Evolutionary conservation across 805 yeast genomes (phyloP).

Genomic region (Teunomyces tritomae): DNA sequence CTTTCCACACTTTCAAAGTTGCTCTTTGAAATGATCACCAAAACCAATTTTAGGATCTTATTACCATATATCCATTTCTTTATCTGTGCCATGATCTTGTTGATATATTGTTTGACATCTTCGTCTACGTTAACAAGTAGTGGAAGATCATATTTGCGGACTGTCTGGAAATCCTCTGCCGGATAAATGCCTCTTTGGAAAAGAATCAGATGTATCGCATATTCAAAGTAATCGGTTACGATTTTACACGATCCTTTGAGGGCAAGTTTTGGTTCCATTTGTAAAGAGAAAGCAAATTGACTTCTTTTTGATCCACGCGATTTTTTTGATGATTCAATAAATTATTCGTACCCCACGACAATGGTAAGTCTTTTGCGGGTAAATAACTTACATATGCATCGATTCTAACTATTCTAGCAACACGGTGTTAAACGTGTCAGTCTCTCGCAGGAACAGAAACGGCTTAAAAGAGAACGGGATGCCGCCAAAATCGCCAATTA

Average conservation of each 20-base stretch:
- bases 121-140: constrained; percentile 71
- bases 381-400: no score
- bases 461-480: constrained; percentile 55
- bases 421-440: constrained; percentile 70
- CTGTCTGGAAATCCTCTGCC: constrained; percentile 74
- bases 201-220: constrained; percentile 73
- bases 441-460: constrained; percentile 54
- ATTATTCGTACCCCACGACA: neutral
- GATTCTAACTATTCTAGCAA: constrained; percentile 30
- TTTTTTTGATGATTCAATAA: neutral
- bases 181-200: constrained; percentile 92
- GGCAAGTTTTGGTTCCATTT: constrained; percentile 43
- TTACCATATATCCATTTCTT: constrained; percentile 71
- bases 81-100: constrained; percentile 61
- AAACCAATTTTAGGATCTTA: constrained; percentile 61
- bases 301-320: neutral
- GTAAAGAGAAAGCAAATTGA: neutral
- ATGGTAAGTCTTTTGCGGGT: neutral
- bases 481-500: constrained; percentile 58
- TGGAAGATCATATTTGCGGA: constrained; percentile 75
- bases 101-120: constrained; percentile 69
- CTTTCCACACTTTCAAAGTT: constrained; percentile 70
- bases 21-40: constrained; percentile 70
- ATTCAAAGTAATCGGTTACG: constrained; percentile 82
- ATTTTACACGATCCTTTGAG: constrained; percentile 75